phyloP scores from a whole-genome alignment of 192 early-diverging fungal species.

The Umbelopsis sp. region DNA sequence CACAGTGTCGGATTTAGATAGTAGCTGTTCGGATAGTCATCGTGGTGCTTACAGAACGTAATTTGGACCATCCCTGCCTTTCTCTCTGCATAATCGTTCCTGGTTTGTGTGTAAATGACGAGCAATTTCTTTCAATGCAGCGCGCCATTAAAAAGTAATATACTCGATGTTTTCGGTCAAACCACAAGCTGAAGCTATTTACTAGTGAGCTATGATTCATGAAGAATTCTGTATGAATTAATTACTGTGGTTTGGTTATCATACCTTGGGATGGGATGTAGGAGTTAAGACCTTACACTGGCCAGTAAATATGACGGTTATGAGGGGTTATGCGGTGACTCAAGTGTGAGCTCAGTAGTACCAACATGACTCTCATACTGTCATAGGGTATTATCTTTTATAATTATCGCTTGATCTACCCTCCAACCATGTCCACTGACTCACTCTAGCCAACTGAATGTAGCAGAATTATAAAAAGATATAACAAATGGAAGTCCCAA shows the following conservation, averaged over 20 bases:
- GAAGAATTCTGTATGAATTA: too few relatives aligned
- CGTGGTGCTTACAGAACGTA: not conserved
- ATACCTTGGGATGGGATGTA: too few relatives aligned
- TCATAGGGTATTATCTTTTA: not conserved
- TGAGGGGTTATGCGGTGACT: not conserved
- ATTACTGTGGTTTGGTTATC: too few relatives aligned
- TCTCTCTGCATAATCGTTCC: not conserved
- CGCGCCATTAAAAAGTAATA: not conserved
- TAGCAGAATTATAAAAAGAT: too few relatives aligned
- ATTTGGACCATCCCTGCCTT: not conserved
- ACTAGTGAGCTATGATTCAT: too few relatives aligned
- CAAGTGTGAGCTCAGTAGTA: not conserved
- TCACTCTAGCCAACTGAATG: too few relatives aligned
- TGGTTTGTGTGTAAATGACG: not conserved
- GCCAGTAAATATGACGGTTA: not conserved
- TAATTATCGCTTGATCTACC: not conserved
- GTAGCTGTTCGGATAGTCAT: not conserved
- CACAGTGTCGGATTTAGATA: not conserved
- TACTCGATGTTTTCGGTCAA: too few relatives aligned
- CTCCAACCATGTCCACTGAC: too few relatives aligned
- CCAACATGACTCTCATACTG: not conserved
- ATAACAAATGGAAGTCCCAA: too few relatives aligned
- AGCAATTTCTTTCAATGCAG: not conserved
- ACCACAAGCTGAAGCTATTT: too few relatives aligned
- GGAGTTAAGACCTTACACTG: too few relatives aligned